phyloP scores from a whole-genome alignment of 495 filamentous ascomycete species.

The Hypomontagnella submonticulosa region DNA sequence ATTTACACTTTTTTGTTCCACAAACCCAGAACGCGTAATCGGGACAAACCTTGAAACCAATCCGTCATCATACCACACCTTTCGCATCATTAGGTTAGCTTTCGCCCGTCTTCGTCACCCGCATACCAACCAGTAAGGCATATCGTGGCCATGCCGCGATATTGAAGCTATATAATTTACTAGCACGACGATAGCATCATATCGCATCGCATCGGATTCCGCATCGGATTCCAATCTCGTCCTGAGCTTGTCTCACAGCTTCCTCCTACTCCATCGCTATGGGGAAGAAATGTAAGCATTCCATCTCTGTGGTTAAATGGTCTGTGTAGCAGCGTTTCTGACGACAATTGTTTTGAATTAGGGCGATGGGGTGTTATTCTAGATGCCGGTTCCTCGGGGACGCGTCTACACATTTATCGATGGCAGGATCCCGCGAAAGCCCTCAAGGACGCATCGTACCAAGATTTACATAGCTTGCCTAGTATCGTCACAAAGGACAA shows the following conservation, averaged over 20 bases:
- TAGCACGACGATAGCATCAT: background rate
- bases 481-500: constrained; percentile 82
- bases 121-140: background rate
- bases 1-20: constrained; percentile 11
- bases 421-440: constrained; percentile 84
- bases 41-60: constrained; percentile 37
- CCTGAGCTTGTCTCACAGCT: constrained; percentile 4
- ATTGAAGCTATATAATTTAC: constrained; percentile 20
- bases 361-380: constrained; percentile 70
- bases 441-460: constrained; percentile 65
- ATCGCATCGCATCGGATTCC: constrained; percentile 28
- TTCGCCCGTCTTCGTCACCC: constrained; percentile 5
- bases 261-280: constrained; percentile 35
- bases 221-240: constrained; percentile 12
- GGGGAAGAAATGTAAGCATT: constrained; percentile 50
- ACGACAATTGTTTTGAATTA: constrained; percentile 34
- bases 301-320: background rate
- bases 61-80: constrained; percentile 22
- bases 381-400: constrained; percentile 78
- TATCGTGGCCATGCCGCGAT: constrained; percentile 36
- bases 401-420: constrained; percentile 90
- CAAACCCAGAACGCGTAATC: constrained; percentile 41
- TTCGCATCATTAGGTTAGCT: constrained; percentile 12
- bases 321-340: constrained; percentile 11
- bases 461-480: constrained; percentile 77